phyloP scores from a whole-genome alignment of 2,329 filamentous ascomycete species.

The Colletotrichum horii region DNA sequence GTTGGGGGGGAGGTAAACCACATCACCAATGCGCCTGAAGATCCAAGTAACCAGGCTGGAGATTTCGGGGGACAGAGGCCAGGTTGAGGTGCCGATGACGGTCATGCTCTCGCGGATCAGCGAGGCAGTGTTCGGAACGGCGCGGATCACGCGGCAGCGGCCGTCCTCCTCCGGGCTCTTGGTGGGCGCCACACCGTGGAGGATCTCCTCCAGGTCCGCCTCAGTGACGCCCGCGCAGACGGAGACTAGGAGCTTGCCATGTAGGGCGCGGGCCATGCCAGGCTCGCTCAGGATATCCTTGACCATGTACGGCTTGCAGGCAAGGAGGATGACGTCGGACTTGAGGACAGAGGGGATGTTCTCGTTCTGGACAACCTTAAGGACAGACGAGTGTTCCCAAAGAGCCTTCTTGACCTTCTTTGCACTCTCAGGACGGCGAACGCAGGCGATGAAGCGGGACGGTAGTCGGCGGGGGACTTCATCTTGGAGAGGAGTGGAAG shows the following conservation, averaged over 20 bases:
- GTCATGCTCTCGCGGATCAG: slow-evolving; percentile 84
- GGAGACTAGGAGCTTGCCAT: slow-evolving; percentile 81
- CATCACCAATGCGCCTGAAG: slow-evolving; percentile 75
- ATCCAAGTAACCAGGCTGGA: slow-evolving; percentile 73
- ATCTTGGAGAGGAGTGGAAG: slow-evolving; percentile 46
- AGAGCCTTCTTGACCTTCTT: slow-evolving; percentile 72
- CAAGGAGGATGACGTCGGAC: slow-evolving; percentile 77
- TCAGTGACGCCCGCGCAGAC: slow-evolving; percentile 81
- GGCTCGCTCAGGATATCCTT: slow-evolving; percentile 69
- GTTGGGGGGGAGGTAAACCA: slow-evolving; percentile 68
- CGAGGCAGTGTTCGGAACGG: slow-evolving; percentile 85
- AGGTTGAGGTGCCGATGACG: slow-evolving; percentile 69
- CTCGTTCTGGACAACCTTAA: slow-evolving; percentile 73
- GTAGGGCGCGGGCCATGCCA: slow-evolving; percentile 74
- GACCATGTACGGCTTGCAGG: slow-evolving; percentile 82
- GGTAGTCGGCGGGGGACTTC: slow-evolving; percentile 66
- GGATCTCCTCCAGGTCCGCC: slow-evolving; percentile 67
- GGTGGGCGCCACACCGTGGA: slow-evolving; percentile 62
- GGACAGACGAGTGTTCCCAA: slow-evolving; percentile 62
- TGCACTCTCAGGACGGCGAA: slow-evolving; percentile 72
- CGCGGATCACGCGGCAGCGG: slow-evolving; percentile 72
- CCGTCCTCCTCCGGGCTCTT: slow-evolving; percentile 50
- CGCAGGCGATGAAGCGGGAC: slow-evolving; percentile 80
- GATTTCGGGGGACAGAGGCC: slow-evolving; percentile 59
- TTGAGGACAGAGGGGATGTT: slow-evolving; percentile 72